phyloP scores from a whole-genome alignment of 2,329 filamentous ascomycete genomes.

The Cucurbitaria berberidis region DNA sequence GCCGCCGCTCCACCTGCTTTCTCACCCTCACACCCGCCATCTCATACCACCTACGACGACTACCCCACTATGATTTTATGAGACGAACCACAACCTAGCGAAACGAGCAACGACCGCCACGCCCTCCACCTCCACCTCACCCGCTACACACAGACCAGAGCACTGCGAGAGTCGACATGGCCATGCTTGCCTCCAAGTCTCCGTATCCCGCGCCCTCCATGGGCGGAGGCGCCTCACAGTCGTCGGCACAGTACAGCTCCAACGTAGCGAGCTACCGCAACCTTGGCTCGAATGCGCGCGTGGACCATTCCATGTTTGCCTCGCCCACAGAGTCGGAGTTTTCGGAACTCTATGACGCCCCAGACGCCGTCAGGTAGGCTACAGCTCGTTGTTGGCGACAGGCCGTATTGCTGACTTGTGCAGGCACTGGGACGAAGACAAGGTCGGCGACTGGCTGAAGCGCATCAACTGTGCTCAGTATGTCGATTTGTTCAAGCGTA shows the following conservation, averaged over 20 bases:
- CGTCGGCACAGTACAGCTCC: conserved; percentile 44
- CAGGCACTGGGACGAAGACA: conserved; percentile 83
- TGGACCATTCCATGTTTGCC: conserved; percentile 65
- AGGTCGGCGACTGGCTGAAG: conserved; percentile 87
- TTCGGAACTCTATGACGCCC: conserved; percentile 75
- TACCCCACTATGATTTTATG: conserved; percentile 25
- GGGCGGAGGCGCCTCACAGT: conserved; percentile 37
- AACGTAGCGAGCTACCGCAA: conserved; percentile 45
- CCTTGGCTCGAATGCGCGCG: conserved; percentile 39
- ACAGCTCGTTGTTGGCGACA: neutral
- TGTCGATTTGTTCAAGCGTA: conserved; percentile 81
- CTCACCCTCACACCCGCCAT: neutral
- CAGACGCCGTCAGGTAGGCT: conserved; percentile 62
- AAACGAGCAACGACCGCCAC: conserved; percentile 4
- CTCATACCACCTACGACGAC: conserved; percentile 1
- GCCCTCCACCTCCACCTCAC: conserved; percentile 3
- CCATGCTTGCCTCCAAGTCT: conserved; percentile 79
- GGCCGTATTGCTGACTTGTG: conserved; percentile 19
- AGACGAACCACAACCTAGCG: conserved; percentile 8
- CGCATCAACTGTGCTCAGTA: conserved; percentile 95
- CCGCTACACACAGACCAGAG: too few relatives aligned
- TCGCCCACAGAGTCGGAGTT: conserved; percentile 94
- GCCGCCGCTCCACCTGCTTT: conserved; percentile 15
- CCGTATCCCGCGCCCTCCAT: conserved; percentile 67
- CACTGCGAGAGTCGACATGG: conserved; percentile 58